A percentile compares a stretch with the other conserved stretches of the same genome.
Evolutionary conservation across 192 early-diverging fungal species (phyloP).

Genomic region (Mycoemilia scoparia): DNA sequence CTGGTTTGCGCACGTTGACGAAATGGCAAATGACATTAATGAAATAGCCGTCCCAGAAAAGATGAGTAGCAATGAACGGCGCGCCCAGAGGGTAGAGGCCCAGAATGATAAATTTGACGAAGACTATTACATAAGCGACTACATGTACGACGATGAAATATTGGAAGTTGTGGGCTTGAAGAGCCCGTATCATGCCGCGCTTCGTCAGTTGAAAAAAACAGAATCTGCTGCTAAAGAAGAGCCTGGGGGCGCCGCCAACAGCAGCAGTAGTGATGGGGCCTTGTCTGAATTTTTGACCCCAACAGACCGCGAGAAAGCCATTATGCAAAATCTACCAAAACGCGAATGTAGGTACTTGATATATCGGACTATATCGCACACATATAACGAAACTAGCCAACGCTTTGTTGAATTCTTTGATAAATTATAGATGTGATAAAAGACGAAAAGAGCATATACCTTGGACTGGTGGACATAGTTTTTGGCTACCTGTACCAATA

Average conservation of each 20-base stretch:
- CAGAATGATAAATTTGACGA: slow-evolving; percentile 84
- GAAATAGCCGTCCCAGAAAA: slow-evolving; percentile 40
- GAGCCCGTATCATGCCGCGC: slow-evolving; percentile 37
- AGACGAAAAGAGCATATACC: slow-evolving; percentile 48
- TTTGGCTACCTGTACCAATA: slow-evolving; percentile 84
- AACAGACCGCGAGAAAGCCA: too few relatives aligned
- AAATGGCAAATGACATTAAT: slow-evolving; percentile 53
- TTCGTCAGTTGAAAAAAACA: slow-evolving; percentile 46
- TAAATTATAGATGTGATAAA: slow-evolving; percentile 50
- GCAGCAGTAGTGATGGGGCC: too few relatives aligned
- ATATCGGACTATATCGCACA: too few relatives aligned
- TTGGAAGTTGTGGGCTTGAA: slow-evolving; percentile 51
- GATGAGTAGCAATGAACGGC: slow-evolving; percentile 19
- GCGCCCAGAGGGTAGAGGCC: slow-evolving; percentile 35
- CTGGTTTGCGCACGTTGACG: slow-evolving; percentile 51
- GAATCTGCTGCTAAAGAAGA: slow-evolving; percentile 7
- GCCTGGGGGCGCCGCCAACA: not conserved
- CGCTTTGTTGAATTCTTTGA: too few relatives aligned
- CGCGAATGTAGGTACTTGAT: too few relatives aligned
- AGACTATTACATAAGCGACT: slow-evolving; percentile 84
- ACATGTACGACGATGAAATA: slow-evolving; percentile 75
- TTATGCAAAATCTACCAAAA: too few relatives aligned
- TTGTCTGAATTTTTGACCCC: too few relatives aligned
- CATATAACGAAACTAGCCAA: too few relatives aligned
- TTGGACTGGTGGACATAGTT: slow-evolving; percentile 77